Evolutionary conservation across 2,329 filamentous ascomycete genomes (phyloP), one percentile per base, ranked within the genome.

Genomic region (Cryphonectria radicalis): DNA sequence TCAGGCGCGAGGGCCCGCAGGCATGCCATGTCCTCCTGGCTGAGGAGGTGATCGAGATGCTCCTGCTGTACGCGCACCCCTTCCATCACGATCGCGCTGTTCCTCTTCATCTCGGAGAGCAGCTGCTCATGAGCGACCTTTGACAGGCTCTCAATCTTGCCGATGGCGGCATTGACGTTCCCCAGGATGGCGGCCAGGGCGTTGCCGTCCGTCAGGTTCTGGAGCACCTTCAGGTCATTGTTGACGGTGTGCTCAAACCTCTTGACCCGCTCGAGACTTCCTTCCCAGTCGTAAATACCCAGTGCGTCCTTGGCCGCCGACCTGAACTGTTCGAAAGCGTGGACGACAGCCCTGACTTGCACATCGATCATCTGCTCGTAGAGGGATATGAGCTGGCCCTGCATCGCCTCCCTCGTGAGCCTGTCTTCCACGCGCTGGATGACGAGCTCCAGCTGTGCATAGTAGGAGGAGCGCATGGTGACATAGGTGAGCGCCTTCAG

Each of bases 291-390:
- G 32, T 17, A 1, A 1, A 62, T 22, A 11, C 59, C 59, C 19
- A 62, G 17, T 4, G 14, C 13, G 32, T 62, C 59, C 22, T 62
- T 62, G 28, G 40, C 8, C 17, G 19, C 19, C 3, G 59, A 28
- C 59, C 40, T 62, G 35, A 19, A 62, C 10, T 40, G 28, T 22
- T 40, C 6, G 10, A 62, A 62, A 19, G 59, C 59, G 32, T 62
- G 59, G 4, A 62, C 59, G 59, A 62, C 32, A 37, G 11, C 25
- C 32, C 25, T 62, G 59, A 62, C 37, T 4, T 37, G 59, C 19
- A 62, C 17, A 22, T 62, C 59, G 37, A 62, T 62, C 59, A 37
- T 62, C 17, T 28, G 19, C 59, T 62, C 32, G 32, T 62, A 62
- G 13, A 62, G 37, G 19, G 28, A 11, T 22, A 62, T 32, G 32